Percentiles rank a stretch among this genome's conserved stretches.
Evolutionary conservation across 441 rosid genomes (phyloP).

Genomic region (Pelargonium australe): DNA sequence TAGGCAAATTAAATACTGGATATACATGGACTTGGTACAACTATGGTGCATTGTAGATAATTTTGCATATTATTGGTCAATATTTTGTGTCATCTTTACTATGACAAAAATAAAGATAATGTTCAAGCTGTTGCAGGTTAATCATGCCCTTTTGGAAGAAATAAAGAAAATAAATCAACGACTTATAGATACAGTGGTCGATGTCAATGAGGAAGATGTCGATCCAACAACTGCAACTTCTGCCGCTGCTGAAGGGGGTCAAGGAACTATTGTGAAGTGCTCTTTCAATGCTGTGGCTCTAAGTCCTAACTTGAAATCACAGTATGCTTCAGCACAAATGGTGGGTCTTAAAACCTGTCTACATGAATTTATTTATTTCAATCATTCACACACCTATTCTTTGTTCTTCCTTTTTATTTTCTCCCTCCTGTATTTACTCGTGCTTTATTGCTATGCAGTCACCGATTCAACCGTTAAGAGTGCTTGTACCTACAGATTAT

Average conservation of each 20-base stretch:
- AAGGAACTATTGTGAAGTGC: conserved; percentile 25
- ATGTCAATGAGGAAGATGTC: conserved; percentile 18
- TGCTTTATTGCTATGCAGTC: conserved; percentile 12
- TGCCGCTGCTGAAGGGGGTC: conserved; percentile 17
- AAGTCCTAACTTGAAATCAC: conserved; percentile 21
- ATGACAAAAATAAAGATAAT: no score
- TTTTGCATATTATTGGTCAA: no score
- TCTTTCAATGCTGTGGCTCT: conserved; percentile 25
- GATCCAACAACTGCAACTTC: conserved; percentile 16
- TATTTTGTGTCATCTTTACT: no score
- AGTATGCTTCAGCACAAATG: conserved; percentile 19
- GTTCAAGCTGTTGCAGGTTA: conserved; percentile 15
- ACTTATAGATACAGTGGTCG: conserved; percentile 22
- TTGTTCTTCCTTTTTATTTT: neutral
- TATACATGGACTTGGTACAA: no score
- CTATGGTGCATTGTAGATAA: no score
- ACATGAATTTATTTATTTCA: neutral
- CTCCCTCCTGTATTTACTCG: no score
- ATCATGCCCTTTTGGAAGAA: conserved; percentile 18
- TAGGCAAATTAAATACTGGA: no score
- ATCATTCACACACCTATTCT: neutral
- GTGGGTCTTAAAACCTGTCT: conserved; percentile 1
- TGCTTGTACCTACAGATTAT: conserved; percentile 20
- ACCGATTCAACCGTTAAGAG: conserved; percentile 15
- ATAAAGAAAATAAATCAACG: conserved; percentile 22